These are phyloP conservation scores for Magnusiomyces suaveolens DNA, from an alignment of 1,139 yeast species.

Conservation along the genomic window DNA sequence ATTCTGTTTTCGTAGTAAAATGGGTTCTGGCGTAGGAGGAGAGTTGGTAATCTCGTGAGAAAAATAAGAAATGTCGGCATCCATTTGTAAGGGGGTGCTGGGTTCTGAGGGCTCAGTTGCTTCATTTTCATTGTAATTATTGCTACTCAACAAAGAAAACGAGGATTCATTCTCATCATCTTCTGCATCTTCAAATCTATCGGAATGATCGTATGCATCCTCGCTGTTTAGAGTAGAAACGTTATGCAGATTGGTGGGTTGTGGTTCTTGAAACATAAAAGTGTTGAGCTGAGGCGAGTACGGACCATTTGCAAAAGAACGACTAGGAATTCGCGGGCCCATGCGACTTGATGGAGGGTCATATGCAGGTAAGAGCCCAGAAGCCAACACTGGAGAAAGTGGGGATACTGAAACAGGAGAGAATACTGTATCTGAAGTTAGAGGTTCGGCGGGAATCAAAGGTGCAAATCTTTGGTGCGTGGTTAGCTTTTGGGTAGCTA, in stretches of 20 bases:
- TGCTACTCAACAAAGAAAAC: not conserved
- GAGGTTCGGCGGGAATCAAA: not conserved
- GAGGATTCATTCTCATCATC: not conserved
- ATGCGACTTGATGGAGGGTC: not conserved
- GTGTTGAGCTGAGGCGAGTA: not conserved
- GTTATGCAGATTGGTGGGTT: too few species aligned
- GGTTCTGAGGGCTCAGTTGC: too few species aligned
- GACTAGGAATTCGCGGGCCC: not conserved
- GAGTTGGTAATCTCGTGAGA: not conserved
- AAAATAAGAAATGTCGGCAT: too few species aligned
- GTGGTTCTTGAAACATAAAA: too few species aligned
- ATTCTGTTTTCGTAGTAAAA: not conserved
- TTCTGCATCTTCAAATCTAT: not conserved
- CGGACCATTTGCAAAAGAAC: not conserved
- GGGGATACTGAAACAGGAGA: not conserved
- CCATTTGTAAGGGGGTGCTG: not conserved
- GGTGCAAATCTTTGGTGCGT: too few species aligned
- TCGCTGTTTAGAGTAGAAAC: not conserved
- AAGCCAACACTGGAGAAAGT: not conserved
- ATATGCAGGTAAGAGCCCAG: not conserved
- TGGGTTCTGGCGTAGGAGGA: not conserved
- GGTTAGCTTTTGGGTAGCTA: too few species aligned
- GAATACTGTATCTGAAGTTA: not conserved
- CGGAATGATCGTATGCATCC: not conserved
- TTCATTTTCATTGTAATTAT: not conserved